Evolutionary conservation across 352 stramenopile genomes (phyloP).

Genomic region (Phytophthora pini): DNA sequence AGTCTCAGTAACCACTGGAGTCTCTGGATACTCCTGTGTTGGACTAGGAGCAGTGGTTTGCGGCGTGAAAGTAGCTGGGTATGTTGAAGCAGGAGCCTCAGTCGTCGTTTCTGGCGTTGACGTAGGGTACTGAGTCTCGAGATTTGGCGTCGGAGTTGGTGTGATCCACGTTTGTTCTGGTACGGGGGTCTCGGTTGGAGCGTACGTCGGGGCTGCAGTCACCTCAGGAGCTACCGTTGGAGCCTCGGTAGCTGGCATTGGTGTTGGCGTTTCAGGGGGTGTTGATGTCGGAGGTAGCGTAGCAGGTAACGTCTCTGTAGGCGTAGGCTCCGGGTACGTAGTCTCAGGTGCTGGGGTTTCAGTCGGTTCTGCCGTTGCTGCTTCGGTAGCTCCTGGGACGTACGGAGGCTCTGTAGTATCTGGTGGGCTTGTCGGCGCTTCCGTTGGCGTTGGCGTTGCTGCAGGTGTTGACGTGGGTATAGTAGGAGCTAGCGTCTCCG

Average conservation of each 20-base stretch:
- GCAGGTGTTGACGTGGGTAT: background rate
- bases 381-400: constrained; percentile 4
- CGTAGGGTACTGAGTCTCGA: constrained; percentile 3
- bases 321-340: constrained; percentile 8
- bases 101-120: background rate
- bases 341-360: background rate
- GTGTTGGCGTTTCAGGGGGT: background rate
- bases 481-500: background rate
- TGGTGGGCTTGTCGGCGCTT: too few relatives aligned
- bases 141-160: background rate
- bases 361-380: background rate
- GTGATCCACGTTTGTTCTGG: background rate
- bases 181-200: constrained; percentile 2
- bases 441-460: background rate
- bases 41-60: background rate
- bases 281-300: background rate
- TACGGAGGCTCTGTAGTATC: background rate
- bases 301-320: background rate
- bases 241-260: background rate
- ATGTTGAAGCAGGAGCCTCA: background rate
- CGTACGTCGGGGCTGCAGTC: constrained; percentile 6
- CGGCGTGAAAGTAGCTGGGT: background rate
- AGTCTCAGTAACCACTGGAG: background rate
- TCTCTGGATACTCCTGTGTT: background rate
- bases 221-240: background rate